Conservation (phyloP, 2,329 filamentous ascomycete genomes). For the Phialophora tarda region DNA sequence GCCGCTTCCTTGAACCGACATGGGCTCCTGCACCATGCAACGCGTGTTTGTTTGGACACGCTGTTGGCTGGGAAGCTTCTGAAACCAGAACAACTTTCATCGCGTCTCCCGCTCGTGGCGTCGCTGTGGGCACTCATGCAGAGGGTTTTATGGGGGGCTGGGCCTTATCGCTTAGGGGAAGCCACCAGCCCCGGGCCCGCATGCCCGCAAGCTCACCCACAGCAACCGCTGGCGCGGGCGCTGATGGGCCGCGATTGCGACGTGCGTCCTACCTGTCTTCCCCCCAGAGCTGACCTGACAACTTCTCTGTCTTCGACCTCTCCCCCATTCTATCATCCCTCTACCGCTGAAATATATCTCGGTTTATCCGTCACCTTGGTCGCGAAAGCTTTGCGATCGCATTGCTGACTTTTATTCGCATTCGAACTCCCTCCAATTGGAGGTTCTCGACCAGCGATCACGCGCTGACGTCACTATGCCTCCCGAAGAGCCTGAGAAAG, state of each 20-base stretch:
- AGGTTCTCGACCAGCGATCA: neutral
- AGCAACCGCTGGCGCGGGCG: slow-evolving; percentile 13
- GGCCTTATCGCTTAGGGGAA: slow-evolving; percentile 9
- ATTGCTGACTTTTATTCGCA: slow-evolving; percentile 5
- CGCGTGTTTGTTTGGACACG: slow-evolving; percentile 2
- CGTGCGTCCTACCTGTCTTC: slow-evolving; percentile 3
- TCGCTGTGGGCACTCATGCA: neutral
- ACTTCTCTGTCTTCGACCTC: slow-evolving; percentile 12
- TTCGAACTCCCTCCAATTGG: slow-evolving; percentile 2
- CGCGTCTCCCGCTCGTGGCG: neutral
- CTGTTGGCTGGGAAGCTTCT: slow-evolving; percentile 11
- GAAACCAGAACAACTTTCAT: neutral
- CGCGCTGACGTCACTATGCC: slow-evolving; percentile 48
- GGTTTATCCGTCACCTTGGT: slow-evolving; percentile 19
- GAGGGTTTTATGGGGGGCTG: neutral
- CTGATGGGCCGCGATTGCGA: slow-evolving; percentile 12
- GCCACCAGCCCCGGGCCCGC: slow-evolving; percentile 4
- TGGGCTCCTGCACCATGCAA: neutral
- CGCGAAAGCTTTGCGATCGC: slow-evolving; percentile 33
- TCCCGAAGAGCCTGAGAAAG: slow-evolving; percentile 56
- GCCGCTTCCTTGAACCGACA: slow-evolving; percentile 1
- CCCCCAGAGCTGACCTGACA: slow-evolving; percentile 21
- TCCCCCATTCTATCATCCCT: slow-evolving; percentile 17
- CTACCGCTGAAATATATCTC: slow-evolving; percentile 15
- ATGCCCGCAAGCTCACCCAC: slow-evolving; percentile 9